A percentile compares a stretch with the other conserved stretches of the same genome.
phyloP scores from a whole-genome alignment of 352 stramenopile genomes.

The Pythium apleroticum region DNA sequence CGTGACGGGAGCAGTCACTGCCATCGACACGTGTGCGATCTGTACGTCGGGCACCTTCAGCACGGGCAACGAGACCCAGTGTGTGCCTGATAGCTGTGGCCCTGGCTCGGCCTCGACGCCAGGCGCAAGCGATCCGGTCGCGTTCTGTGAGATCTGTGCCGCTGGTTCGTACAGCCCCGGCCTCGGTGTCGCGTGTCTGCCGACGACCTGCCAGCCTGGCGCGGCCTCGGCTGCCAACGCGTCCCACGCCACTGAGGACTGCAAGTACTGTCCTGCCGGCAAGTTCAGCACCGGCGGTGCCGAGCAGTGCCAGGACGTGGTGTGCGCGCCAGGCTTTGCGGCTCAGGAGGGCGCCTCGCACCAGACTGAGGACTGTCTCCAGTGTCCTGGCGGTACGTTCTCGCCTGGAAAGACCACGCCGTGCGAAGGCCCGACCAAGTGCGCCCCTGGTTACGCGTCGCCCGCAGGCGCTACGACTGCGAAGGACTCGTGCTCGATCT shows the following conservation, averaged over 20 bases:
- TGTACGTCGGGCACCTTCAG: conserved; percentile 36
- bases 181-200: conserved; percentile 28
- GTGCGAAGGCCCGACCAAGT: conserved; percentile 38
- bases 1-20: conserved; percentile 17
- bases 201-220: conserved; percentile 30
- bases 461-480: conserved; percentile 29
- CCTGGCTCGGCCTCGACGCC: conserved; percentile 29
- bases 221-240: conserved; percentile 31
- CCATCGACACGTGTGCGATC: conserved; percentile 28
- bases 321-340: conserved; percentile 33
- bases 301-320: conserved; percentile 30
- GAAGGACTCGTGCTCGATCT: conserved; percentile 38
- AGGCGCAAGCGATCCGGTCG: conserved; percentile 31
- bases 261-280: conserved; percentile 30
- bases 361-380: conserved; percentile 33
- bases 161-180: conserved; percentile 39
- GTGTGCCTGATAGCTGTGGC: conserved; percentile 29
- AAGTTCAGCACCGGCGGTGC: conserved; percentile 35
- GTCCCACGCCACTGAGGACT: conserved; percentile 31
- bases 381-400: conserved; percentile 37
- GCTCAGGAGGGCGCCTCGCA: conserved; percentile 32
- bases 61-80: conserved; percentile 38
- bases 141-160: conserved; percentile 34
- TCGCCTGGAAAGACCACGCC: conserved; percentile 29
- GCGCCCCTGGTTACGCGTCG: conserved; percentile 34